Evolutionary conservation across 2,329 filamentous ascomycete species (phyloP).

Genomic region (Coniochaeta prunicola): DNA sequence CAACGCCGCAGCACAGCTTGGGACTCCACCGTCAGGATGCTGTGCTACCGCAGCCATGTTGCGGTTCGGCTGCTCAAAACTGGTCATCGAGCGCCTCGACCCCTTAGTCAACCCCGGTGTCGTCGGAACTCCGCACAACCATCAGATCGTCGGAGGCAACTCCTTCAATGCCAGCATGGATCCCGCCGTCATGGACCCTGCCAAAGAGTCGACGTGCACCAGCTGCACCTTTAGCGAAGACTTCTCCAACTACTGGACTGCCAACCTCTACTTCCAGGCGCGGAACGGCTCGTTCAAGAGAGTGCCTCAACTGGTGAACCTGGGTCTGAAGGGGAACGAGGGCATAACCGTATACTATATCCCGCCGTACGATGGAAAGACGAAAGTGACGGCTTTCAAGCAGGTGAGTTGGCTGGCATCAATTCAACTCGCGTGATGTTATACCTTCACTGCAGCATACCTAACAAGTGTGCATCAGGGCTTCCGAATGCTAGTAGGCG

Average conservation of each 20-base stretch:
- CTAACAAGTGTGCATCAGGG: slow-evolving; percentile 16
- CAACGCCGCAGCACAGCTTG: neutral
- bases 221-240: slow-evolving; percentile 26
- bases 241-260: slow-evolving; percentile 29
- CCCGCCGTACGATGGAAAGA: slow-evolving; percentile 26
- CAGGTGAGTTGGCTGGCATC: slow-evolving; percentile 14
- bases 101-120: slow-evolving; percentile 23
- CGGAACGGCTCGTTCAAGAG: slow-evolving; percentile 24
- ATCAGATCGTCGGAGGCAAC: slow-evolving; percentile 33
- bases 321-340: slow-evolving; percentile 21
- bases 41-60: slow-evolving; percentile 1
- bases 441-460: neutral
- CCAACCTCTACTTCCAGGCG: slow-evolving; percentile 20
- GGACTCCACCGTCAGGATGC: neutral
- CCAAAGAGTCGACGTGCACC: slow-evolving; percentile 17
- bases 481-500: slow-evolving; percentile 29
- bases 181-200: slow-evolving; percentile 12
- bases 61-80: slow-evolving; percentile 9
- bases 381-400: slow-evolving; percentile 34
- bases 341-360: slow-evolving; percentile 35
- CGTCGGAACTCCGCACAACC: slow-evolving; percentile 24
- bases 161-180: slow-evolving; percentile 31
- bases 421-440: slow-evolving; percentile 6
- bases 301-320: slow-evolving; percentile 26
- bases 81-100: slow-evolving; percentile 11